Percentiles rank a stretch among this genome's conserved stretches.
phyloP scores from a whole-genome alignment of 441 rosid species.

The Aleurites moluccanus region DNA sequence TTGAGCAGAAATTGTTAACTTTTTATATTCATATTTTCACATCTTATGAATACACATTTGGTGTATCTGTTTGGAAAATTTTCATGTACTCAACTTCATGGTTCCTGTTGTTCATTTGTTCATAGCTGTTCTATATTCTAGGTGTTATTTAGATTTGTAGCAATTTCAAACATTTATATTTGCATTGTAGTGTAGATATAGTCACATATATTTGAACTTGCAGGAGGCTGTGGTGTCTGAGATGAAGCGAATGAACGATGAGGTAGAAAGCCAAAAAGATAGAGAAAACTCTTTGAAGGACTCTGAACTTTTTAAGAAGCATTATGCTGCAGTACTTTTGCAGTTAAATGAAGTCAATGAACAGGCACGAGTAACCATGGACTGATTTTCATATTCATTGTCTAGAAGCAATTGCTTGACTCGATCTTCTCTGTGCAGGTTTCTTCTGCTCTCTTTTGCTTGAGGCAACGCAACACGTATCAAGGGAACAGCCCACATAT shows the following conservation, averaged over 20 bases:
- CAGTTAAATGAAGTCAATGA: slow-evolving; percentile 67
- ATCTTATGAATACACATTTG: background rate
- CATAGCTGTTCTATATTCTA: background rate
- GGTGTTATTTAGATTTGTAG: background rate
- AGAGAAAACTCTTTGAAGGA: slow-evolving; percentile 48
- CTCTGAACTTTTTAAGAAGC: slow-evolving; percentile 67
- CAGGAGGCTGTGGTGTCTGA: slow-evolving; percentile 64
- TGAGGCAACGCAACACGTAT: slow-evolving; percentile 54
- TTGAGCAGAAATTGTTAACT: background rate
- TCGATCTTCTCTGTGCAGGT: slow-evolving; percentile 42
- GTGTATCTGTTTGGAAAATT: background rate
- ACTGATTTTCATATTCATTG: slow-evolving; percentile 8
- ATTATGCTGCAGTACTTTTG: slow-evolving; percentile 63
- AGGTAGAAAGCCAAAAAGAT: slow-evolving; percentile 45
- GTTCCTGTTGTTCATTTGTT: background rate
- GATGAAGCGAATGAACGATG: slow-evolving; percentile 55
- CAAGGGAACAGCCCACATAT: slow-evolving; percentile 38
- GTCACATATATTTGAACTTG: slow-evolving; percentile 17
- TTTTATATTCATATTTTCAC: background rate
- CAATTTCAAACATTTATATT: slow-evolving; percentile 6
- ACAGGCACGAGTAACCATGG: slow-evolving; percentile 50
- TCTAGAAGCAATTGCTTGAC: slow-evolving; percentile 10
- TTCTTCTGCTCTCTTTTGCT: slow-evolving; percentile 54
- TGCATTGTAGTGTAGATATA: background rate
- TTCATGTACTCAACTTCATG: slow-evolving; percentile 3